These are phyloP conservation scores for Lachancea fermentati DNA, from an alignment of 805 yeast genomes.

Conservation along the genomic window DNA sequence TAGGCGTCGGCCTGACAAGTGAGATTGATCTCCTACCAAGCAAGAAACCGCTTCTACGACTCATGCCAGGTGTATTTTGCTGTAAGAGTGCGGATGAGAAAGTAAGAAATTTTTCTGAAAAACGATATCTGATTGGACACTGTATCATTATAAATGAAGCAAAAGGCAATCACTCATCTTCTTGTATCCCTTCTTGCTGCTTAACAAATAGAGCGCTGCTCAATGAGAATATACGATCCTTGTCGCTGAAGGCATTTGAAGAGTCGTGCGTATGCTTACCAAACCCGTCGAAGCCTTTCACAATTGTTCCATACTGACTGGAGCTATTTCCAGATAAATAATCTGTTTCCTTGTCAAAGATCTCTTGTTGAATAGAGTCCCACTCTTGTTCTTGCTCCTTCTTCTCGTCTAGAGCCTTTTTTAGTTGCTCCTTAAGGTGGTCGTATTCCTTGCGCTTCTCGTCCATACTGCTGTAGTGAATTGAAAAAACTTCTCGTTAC, in stretches of 20 bases:
- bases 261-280: conserved; percentile 40
- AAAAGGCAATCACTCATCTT: conserved; percentile 3
- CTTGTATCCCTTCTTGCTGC: conserved; percentile 33
- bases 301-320: conserved; percentile 54
- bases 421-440: conserved; percentile 58
- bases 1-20: conserved; percentile 17
- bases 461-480: conserved; percentile 11
- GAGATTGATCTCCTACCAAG: conserved; percentile 15
- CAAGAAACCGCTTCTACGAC: not conserved
- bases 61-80: not conserved
- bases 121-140: not conserved
- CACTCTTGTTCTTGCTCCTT: conserved; percentile 60
- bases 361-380: conserved; percentile 63
- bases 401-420: conserved; percentile 55
- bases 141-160: not conserved
- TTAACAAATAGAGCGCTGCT: conserved; percentile 67
- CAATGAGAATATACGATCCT: conserved; percentile 75
- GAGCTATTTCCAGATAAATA: conserved; percentile 46
- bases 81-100: not conserved
- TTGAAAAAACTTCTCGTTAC: not conserved
- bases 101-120: not conserved
- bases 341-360: conserved; percentile 70
- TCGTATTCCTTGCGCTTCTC: conserved; percentile 48
- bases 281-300: conserved; percentile 86
- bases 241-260: conserved; percentile 46